Conservation (phyloP, 768 basidiomycete species). For the Mycena polygramma region DNA sequence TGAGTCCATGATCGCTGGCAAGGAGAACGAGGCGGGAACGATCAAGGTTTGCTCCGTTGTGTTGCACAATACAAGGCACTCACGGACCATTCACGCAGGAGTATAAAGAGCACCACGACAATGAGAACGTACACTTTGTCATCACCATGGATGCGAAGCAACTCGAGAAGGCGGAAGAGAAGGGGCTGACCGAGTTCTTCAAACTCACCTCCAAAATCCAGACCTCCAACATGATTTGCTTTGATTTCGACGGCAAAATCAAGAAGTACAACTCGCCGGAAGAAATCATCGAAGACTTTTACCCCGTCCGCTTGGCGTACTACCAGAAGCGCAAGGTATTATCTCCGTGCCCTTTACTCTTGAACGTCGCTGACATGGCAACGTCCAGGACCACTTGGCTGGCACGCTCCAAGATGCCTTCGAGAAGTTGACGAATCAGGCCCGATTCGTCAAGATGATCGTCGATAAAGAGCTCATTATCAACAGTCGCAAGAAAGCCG, state of each 20-base stretch:
- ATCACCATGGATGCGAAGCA: conserved; percentile 85
- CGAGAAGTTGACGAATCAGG: conserved; percentile 93
- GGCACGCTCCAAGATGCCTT: conserved; percentile 84
- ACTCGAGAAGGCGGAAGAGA: conserved; percentile 88
- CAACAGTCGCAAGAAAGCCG: conserved; percentile 89
- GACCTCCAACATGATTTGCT: conserved; percentile 98
- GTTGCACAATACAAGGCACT: neutral
- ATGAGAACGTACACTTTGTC: conserved; percentile 90
- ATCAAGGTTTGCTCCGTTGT: conserved; percentile 74
- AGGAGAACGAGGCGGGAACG: conserved; percentile 79
- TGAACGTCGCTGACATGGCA: conserved; percentile 16
- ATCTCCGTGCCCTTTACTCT: neutral
- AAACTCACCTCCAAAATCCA: conserved; percentile 87
- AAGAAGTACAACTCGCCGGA: conserved; percentile 92
- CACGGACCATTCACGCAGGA: conserved; percentile 67
- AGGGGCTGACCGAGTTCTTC: conserved; percentile 93
- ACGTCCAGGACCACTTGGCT: conserved; percentile 81
- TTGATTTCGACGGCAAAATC: conserved; percentile 96
- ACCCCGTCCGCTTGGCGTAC: conserved; percentile 86
- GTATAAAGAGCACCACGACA: conserved; percentile 97
- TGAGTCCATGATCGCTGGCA: conserved; percentile 84
- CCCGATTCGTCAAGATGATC: conserved; percentile 97
- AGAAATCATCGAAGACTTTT: conserved; percentile 94
- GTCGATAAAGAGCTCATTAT: conserved; percentile 85
- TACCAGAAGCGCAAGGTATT: conserved; percentile 96